Evolutionary conservation across 352 stramenopile species (phyloP).

Genomic region (Phytopythium litorale): DNA sequence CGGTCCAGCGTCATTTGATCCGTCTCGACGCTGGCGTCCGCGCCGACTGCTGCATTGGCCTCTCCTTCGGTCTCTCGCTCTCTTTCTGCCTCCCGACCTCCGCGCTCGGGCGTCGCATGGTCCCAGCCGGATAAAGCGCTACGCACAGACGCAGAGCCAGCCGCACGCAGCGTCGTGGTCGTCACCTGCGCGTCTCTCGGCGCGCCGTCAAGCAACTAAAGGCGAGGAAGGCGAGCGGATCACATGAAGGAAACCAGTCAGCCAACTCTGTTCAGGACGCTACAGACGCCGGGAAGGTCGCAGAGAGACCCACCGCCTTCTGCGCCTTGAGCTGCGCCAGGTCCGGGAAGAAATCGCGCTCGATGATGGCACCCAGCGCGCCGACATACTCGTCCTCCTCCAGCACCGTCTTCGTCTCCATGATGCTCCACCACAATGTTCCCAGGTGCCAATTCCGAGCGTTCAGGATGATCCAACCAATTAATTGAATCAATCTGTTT

Average conservation of each 20-base stretch:
- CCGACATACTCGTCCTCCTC: constrained; percentile 83
- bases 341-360: constrained; percentile 87
- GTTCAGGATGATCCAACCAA: too few relatives aligned
- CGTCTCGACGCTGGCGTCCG: not conserved
- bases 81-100: constrained; percentile 5
- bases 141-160: constrained; percentile 15
- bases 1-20: constrained; percentile 53
- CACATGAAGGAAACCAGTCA: not conserved
- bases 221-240: not conserved
- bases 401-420: constrained; percentile 39
- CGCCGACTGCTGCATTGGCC: not conserved
- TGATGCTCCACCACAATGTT: too few relatives aligned
- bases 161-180: constrained; percentile 16
- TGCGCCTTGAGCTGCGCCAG: constrained; percentile 52
- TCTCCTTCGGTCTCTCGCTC: constrained; percentile 3
- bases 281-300: not conserved
- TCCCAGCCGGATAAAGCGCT: constrained; percentile 48
- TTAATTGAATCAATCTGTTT: too few relatives aligned
- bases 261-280: not conserved
- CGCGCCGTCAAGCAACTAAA: constrained; percentile 4
- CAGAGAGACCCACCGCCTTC: constrained; percentile 28
- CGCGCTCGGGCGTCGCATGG: constrained; percentile 34
- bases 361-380: constrained; percentile 71
- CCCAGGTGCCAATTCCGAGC: too few relatives aligned
- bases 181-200: constrained; percentile 13